phyloP scores from a whole-genome alignment of 768 basidiomycete genomes.

The Tulasnella sp. region DNA sequence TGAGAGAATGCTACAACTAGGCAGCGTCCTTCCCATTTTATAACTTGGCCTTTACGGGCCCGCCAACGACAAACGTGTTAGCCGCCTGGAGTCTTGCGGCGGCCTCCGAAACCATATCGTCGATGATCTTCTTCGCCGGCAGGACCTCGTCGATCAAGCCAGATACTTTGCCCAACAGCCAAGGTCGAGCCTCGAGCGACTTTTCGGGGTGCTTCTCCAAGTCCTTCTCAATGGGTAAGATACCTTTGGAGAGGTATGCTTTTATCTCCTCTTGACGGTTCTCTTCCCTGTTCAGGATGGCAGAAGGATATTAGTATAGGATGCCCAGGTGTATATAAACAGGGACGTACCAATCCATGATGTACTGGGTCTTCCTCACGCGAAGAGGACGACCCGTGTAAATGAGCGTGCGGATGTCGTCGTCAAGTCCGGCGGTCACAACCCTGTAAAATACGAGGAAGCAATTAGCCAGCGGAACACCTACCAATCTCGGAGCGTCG shows the following conservation, averaged over 20 bases:
- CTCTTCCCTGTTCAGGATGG: constrained; percentile 51
- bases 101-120: constrained; percentile 70
- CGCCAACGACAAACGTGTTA: constrained; percentile 10
- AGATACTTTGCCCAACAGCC: constrained; percentile 79
- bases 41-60: constrained; percentile 20
- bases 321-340: background rate
- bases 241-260: constrained; percentile 70
- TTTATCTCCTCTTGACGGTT: constrained; percentile 74
- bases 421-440: constrained; percentile 24
- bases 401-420: constrained; percentile 74
- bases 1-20: background rate
- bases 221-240: constrained; percentile 62
- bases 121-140: constrained; percentile 74
- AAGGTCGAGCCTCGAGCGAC: constrained; percentile 49
- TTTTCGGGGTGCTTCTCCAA: constrained; percentile 74
- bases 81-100: constrained; percentile 39
- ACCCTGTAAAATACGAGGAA: background rate
- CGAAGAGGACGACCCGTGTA: constrained; percentile 84
- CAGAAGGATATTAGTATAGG: background rate
- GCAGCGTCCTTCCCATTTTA: constrained; percentile 7
- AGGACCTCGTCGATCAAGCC: constrained; percentile 47
- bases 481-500: background rate
- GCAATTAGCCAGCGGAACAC: background rate
- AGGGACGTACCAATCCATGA: constrained; percentile 60
- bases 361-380: constrained; percentile 72